These are phyloP conservation scores for Torulaspora quercuum DNA, from an alignment of 805 yeast genomes.

Conservation along the genomic window DNA sequence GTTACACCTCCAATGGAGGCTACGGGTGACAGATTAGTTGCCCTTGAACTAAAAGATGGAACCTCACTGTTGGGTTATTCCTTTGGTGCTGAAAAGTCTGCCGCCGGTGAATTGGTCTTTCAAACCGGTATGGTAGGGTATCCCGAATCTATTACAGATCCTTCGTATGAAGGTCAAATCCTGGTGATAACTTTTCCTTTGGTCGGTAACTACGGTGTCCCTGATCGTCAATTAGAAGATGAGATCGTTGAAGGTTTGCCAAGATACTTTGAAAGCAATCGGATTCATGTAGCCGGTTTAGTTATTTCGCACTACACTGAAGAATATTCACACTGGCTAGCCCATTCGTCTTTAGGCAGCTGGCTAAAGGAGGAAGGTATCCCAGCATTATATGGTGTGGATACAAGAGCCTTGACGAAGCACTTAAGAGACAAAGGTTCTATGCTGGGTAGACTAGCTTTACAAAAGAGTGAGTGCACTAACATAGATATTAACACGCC, in stretches of 20 bases:
- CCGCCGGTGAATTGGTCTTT: conserved; percentile 97
- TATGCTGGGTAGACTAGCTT: conserved; percentile 81
- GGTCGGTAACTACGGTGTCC: conserved; percentile 99
- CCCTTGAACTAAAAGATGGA: conserved; percentile 87
- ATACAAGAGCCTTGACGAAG: conserved; percentile 92
- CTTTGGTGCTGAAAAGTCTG: conserved; percentile 85
- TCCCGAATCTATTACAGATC: conserved; percentile 97
- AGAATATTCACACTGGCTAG: conserved; percentile 90
- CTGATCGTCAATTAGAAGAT: conserved; percentile 75
- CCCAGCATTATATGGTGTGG: conserved; percentile 97
- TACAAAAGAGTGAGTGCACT: conserved; percentile 43
- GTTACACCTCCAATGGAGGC: conserved; percentile 87
- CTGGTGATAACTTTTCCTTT: conserved; percentile 93
- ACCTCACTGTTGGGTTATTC: conserved; percentile 88
- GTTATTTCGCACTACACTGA: conserved; percentile 97
- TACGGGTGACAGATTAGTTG: conserved; percentile 76
- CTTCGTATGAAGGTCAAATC: conserved; percentile 97
- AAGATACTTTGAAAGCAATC: conserved; percentile 86
- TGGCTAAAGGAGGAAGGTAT: conserved; percentile 91
- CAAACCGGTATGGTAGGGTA: conserved; percentile 99
- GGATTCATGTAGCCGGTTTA: conserved; percentile 93
- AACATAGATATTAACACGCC: conserved; percentile 30
- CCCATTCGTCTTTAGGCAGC: conserved; percentile 83
- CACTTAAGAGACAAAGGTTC: conserved; percentile 90
- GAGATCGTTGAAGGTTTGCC: conserved; percentile 75